Conservation (phyloP, 805 yeast species). For the Wickerhamomyces strasburgensis region DNA sequence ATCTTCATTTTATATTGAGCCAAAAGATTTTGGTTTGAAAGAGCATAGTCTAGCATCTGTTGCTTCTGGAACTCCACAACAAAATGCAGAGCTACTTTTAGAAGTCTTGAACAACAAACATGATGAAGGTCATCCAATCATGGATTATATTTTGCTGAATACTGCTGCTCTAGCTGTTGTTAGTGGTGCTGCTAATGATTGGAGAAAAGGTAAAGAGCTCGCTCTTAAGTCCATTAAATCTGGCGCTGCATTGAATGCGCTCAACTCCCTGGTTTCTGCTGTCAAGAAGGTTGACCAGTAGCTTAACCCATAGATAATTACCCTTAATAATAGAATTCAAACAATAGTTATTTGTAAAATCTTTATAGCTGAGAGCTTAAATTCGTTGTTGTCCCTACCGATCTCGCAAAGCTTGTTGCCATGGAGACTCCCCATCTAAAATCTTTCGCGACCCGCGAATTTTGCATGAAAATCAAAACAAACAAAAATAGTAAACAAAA, state of each 20-base stretch:
- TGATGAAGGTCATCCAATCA: slow-evolving; percentile 54
- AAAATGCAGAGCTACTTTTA: slow-evolving; percentile 63
- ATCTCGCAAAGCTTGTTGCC: slow-evolving; percentile 1
- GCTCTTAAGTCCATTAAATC: slow-evolving; percentile 65
- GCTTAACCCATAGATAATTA: too few species aligned
- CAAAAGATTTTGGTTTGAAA: slow-evolving; percentile 75
- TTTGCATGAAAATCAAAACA: background rate
- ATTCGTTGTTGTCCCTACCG: too few species aligned
- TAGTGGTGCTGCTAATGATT: slow-evolving; percentile 58
- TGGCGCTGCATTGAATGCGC: slow-evolving; percentile 62
- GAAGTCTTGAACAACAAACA: slow-evolving; percentile 40
- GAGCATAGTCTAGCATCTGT: slow-evolving; percentile 68
- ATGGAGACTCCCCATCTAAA: slow-evolving; percentile 2
- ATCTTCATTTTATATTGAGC: slow-evolving; percentile 45
- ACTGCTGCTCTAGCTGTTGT: slow-evolving; percentile 83
- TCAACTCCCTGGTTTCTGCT: too few species aligned
- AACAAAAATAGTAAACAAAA: slow-evolving; percentile 1
- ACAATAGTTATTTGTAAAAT: too few species aligned
- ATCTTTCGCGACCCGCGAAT: background rate
- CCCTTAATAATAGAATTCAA: too few species aligned
- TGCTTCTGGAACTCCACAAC: slow-evolving; percentile 78
- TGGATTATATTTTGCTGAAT: slow-evolving; percentile 88
- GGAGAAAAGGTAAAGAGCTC: slow-evolving; percentile 71
- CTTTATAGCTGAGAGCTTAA: too few species aligned
- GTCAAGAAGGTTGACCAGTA: too few species aligned